Conservation (phyloP, 1,139 yeast genomes). For the Hansenula anomala region DNA sequence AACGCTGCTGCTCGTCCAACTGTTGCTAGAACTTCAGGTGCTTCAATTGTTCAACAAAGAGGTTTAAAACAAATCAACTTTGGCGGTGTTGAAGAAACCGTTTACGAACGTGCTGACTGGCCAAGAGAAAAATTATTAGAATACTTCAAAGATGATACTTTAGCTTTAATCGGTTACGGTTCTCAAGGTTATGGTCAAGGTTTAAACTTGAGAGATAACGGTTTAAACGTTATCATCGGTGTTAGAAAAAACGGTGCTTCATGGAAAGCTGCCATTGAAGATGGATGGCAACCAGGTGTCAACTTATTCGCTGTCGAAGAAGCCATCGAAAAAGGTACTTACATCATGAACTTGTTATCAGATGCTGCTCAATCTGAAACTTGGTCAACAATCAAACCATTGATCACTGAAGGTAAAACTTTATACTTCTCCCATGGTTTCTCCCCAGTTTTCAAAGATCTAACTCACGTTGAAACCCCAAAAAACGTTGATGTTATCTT, state of each 20-base stretch:
- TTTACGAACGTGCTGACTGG: conserved; percentile 99
- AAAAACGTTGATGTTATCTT: conserved; percentile 91
- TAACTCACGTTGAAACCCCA: conserved; percentile 96
- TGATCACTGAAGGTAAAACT: conserved; percentile 94
- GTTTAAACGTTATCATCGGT: conserved; percentile 95
- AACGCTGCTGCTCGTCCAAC: conserved; percentile 42
- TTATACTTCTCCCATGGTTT: conserved; percentile 99
- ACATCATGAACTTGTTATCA: conserved; percentile 94
- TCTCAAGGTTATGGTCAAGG: conserved; percentile 99
- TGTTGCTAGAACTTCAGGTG: conserved; percentile 40
- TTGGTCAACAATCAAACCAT: conserved; percentile 83
- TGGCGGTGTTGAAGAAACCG: conserved; percentile 92
- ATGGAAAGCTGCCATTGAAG: conserved; percentile 99
- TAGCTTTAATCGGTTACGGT: conserved; percentile 98
- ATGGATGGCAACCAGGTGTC: conserved; percentile 99
- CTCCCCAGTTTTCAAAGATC: conserved; percentile 97
- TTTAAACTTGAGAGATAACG: conserved; percentile 97
- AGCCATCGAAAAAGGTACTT: conserved; percentile 89
- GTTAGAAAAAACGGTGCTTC: conserved; percentile 98
- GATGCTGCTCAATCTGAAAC: conserved; percentile 99
- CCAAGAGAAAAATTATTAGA: conserved; percentile 94
- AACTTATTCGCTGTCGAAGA: conserved; percentile 92
- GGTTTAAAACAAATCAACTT: conserved; percentile 96
- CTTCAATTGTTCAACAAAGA: conserved; percentile 33
- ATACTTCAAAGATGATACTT: conserved; percentile 96